Evolutionary conservation across 2,329 filamentous ascomycete species (phyloP).

Genomic region (Sporothrix pseudoabietina): DNA sequence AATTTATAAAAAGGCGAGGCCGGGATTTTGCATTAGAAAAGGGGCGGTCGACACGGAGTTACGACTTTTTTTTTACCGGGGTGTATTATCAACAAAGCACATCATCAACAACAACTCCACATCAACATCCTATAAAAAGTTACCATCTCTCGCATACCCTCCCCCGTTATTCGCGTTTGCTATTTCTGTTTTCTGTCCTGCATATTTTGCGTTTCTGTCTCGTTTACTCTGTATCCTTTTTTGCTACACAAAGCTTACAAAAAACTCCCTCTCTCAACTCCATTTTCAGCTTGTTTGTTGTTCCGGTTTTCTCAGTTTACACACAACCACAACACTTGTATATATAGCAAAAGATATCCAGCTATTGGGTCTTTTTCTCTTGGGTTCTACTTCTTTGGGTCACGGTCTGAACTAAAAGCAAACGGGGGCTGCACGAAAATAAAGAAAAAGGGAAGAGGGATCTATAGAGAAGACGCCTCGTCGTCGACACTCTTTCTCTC

Average conservation of each 20-base stretch:
- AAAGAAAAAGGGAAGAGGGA: neutral
- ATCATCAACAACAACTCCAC: neutral
- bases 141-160: conserved; percentile 1
- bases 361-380: neutral
- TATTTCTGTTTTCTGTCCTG: neutral
- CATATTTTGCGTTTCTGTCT: neutral
- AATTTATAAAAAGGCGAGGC: conserved; percentile 4
- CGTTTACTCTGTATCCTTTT: neutral
- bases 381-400: neutral
- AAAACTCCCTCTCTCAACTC: conserved; percentile 3
- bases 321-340: neutral
- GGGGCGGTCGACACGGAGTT: neutral
- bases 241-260: neutral
- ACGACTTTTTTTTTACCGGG: neutral
- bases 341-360: conserved; percentile 3
- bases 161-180: neutral
- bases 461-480: neutral
- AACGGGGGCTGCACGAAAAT: neutral
- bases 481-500: neutral
- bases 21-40: conserved; percentile 13
- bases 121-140: neutral
- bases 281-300: neutral
- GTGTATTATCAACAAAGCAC: conserved; percentile 28
- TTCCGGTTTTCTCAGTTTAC: neutral
- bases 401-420: neutral